These are phyloP conservation scores for Rosa multiflora DNA, from an alignment of 306 rosid species.

Conservation along the genomic window DNA sequence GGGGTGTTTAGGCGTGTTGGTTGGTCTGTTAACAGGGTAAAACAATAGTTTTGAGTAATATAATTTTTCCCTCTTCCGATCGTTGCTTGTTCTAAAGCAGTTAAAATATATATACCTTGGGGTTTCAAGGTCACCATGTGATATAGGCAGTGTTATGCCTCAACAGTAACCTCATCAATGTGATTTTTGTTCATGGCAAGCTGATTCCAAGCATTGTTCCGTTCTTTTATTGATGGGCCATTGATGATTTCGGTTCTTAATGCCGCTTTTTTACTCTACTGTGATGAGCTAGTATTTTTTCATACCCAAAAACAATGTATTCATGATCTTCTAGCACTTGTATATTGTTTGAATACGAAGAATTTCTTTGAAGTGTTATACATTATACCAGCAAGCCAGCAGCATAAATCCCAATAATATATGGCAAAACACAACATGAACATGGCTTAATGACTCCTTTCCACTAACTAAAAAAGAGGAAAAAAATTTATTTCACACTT, in stretches of 20 bases:
- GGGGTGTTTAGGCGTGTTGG: slow-evolving; percentile 17
- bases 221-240: neutral
- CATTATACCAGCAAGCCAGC: no score
- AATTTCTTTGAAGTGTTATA: no score
- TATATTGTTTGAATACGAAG: no score
- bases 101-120: neutral
- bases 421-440: no score
- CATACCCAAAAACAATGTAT: no score
- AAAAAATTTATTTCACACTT: no score
- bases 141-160: slow-evolving; percentile 7
- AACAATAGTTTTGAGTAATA: slow-evolving; percentile 6
- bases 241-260: neutral
- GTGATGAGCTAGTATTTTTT: no score
- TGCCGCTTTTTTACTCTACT: neutral
- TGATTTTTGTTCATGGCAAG: slow-evolving; percentile 9
- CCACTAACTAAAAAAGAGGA: no score
- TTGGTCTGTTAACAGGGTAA: slow-evolving; percentile 31
- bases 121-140: slow-evolving; percentile 3
- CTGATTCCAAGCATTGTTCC: neutral
- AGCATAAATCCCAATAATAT: no score
- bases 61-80: neutral
- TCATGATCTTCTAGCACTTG: neutral
- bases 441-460: no score
- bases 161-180: neutral
- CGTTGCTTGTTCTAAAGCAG: slow-evolving; percentile 19